Evolutionary conservation across 2,329 filamentous ascomycete species (phyloP), one percentile per base, ranked within the genome.

Genomic region (Clarireedia sp.): DNA sequence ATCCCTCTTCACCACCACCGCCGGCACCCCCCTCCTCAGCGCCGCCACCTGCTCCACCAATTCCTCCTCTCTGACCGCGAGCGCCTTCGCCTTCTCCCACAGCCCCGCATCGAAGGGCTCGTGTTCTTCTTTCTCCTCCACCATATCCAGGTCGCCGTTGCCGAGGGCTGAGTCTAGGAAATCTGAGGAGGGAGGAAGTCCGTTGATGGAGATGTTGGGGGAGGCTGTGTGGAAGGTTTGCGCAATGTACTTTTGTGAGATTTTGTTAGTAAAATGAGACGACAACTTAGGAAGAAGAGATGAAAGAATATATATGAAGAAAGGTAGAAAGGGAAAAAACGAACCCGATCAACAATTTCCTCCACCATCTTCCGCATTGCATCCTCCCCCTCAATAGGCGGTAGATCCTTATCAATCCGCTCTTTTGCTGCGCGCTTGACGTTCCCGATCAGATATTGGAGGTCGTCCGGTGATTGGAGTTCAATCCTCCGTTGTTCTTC

Each of bases 401-500:
- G 87, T 55, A 91, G 82, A 50, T 81, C 82, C 63, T 80, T 77
- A 69, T 83, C 77, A 57, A 92, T 78, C 67, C 83, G 86, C 64
- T 81, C 78, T 45, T 79, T 76, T 10, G 87, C 87, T 55, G 84
- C 83, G 69, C 78, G 78, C 66, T 83, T 82, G 60, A 89, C 81
- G 66, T 88, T 88, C 61, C 78, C 73, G 63, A 87, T 78, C 26
- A 92, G 79, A 71, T 85, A 88, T 55, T 78, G 73, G 36, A 91
- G 77, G 71, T 92, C 88, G 48, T 86, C 82, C 43, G 83, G 80
- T n/a, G 80, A 79, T 73, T 91, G 87, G 51, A 92, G 81, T 73
- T 91, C 88, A 69, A 92, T 87, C 72, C 84, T 86, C 69, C 88
- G 84, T 71, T 90, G 82, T 62, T 61, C 61, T 55, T 69, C 67